Conservation (phyloP, 2,329 filamentous ascomycete genomes). For the Emergomyces africanus region DNA sequence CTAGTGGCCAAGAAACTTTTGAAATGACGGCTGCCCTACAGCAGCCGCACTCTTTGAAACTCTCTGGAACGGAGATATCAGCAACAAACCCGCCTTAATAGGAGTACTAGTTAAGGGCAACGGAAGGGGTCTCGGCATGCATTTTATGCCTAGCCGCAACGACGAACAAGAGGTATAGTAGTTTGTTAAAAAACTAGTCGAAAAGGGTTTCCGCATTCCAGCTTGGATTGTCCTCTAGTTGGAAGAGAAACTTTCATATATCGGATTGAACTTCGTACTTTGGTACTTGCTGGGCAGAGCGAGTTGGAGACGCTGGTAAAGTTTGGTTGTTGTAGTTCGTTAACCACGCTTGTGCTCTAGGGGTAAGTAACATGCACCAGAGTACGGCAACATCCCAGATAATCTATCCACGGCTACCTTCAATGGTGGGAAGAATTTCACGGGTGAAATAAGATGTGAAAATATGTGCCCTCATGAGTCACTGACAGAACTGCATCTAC, state of each 20-base stretch:
- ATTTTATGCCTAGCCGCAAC: too few relatives aligned
- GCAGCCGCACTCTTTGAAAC: neutral
- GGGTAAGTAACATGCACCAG: neutral
- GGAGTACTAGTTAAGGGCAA: conserved; percentile 4
- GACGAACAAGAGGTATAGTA: too few relatives aligned
- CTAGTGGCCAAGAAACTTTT: neutral
- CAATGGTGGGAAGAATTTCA: conserved; percentile 48
- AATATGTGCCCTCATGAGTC: too few relatives aligned
- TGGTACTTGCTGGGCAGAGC: neutral
- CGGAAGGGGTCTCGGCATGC: conserved; percentile 10
- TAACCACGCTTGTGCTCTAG: neutral
- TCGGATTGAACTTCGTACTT: conserved; percentile 3
- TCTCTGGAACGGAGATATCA: conserved; percentile 5
- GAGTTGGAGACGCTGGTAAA: neutral
- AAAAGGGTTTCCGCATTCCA: neutral
- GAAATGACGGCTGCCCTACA: neutral
- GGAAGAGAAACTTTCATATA: conserved; percentile 3
- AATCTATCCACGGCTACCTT: conserved; percentile 42
- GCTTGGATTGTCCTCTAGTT: neutral
- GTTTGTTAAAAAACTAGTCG: conserved; percentile 1
- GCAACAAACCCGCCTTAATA: conserved; percentile 5
- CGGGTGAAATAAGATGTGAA: conserved; percentile 52
- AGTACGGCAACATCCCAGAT: conserved; percentile 28
- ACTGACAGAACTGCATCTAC: too few relatives aligned
- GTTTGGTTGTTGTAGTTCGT: conserved; percentile 2